These are phyloP conservation scores for Trametes cingulata DNA, from an alignment of 768 basidiomycete species.

Conservation along the genomic window DNA sequence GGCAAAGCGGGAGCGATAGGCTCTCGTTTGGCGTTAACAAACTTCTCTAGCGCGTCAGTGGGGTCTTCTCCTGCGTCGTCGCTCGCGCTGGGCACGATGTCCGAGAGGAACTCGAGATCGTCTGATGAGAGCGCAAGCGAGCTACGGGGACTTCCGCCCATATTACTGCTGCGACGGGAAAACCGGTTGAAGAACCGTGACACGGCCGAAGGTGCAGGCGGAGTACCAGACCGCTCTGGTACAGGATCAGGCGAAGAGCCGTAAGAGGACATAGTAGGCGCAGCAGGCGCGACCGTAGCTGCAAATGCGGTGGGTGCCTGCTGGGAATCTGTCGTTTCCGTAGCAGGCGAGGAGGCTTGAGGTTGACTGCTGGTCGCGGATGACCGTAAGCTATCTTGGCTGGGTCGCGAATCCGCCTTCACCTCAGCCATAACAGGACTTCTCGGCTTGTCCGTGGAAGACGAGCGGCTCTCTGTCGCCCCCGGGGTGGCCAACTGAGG, in stretches of 20 bases:
- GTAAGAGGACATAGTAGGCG: constrained; percentile 20
- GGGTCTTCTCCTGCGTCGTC: constrained; percentile 42
- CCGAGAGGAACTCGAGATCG: constrained; percentile 81
- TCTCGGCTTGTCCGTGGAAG: constrained; percentile 10
- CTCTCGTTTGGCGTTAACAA: constrained; percentile 44
- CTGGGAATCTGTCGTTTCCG: neutral
- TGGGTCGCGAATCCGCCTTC: constrained; percentile 18
- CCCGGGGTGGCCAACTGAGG: neutral
- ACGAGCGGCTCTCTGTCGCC: neutral
- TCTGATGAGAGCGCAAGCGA: constrained; percentile 74
- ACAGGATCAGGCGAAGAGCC: constrained; percentile 25
- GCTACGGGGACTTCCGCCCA: constrained; percentile 41
- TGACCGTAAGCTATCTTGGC: constrained; percentile 23
- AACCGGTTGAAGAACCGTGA: constrained; percentile 84
- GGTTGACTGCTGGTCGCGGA: constrained; percentile 5
- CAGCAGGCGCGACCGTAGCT: neutral
- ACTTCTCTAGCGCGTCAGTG: constrained; percentile 37
- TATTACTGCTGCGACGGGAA: constrained; percentile 49
- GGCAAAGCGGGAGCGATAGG: constrained; percentile 30
- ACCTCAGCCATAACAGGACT: constrained; percentile 10
- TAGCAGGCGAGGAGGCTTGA: neutral
- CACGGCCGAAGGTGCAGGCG: constrained; percentile 58
- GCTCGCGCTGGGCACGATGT: constrained; percentile 56
- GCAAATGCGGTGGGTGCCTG: neutral
- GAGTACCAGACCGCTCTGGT: constrained; percentile 18